Base-by-base conservation (phyloP, 2,329 filamentous ascomycete species). In the Alternaria gansuensis region DNA sequence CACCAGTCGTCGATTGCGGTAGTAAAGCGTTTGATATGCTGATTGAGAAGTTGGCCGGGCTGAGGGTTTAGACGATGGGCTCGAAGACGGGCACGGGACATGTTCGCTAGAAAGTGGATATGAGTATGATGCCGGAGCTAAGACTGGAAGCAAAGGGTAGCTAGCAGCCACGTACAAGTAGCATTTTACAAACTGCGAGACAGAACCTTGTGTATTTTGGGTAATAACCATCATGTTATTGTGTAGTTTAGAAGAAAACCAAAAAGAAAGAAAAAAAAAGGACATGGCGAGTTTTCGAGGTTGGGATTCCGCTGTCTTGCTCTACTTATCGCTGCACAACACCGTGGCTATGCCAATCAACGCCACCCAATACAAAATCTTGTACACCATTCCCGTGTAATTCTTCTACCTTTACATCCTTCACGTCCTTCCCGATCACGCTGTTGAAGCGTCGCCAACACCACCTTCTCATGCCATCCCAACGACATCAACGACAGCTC, bases 21-120 rank as follows among this genome's bases (percentile, higher is more conserved):
- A 51, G 37, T 23, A 58, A 44, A 23, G 57, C 56, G 2, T 62
- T 65, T 37, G 59, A 66, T n/a, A 21, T n/a, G 37, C 29, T 60
- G 5, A 41, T 66, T 1, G 49, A 59, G 34, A 59, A 43, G n/a
- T 21, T 68, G 28, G 56, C 52, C 1, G 50, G 54, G 2, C 14
- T 65, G 17, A 33, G 43, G 21, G 29, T 54, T 1, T 51, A 53
- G 23, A 39, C 4, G 9, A 9, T 28, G n/a, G 46, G 14, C n/a
- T 3, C 10, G 43, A 26, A 13, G 10, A 14, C 21, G 26, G 7
- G 10, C 23, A 41, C 11, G 37, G 9, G 9, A 23, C 17, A 9
- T 23, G 28, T 17, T n/a, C 7, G 4, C 4, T n/a, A 10, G 13
- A 3, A 43, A 28, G 2, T 2, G 3, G 17, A 17, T 26, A 17